A percentile compares a stretch with the other conserved stretches of the same genome.
Evolutionary conservation across 139 green algal species (phyloP).

Genomic region (Chlamydomonas sp.): DNA sequence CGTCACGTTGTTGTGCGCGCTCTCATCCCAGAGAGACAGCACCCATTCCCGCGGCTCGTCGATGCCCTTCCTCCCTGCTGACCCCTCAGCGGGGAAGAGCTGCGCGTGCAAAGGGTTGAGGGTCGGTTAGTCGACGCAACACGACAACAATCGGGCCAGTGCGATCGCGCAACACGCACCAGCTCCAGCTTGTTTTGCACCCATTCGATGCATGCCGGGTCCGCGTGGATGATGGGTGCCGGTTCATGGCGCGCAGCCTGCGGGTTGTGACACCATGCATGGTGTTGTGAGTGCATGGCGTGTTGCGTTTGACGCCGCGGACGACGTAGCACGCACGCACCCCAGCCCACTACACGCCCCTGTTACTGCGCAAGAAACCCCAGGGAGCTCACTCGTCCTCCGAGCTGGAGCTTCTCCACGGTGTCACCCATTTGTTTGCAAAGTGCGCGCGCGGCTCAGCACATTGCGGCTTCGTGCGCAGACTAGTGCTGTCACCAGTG

Average conservation of each 20-base stretch:
- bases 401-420: constrained; percentile 16
- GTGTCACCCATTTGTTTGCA: too few species aligned
- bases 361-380: neutral
- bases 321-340: too few species aligned
- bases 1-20: constrained; percentile 24
- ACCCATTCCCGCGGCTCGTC: constrained; percentile 31
- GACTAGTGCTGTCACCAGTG: too few species aligned
- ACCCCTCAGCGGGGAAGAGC: constrained; percentile 18
- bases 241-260: neutral
- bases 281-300: too few species aligned
- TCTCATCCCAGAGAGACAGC: constrained; percentile 25
- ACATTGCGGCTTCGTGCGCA: too few species aligned
- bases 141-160: neutral
- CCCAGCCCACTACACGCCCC: too few species aligned
- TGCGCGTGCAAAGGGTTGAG: constrained; percentile 4
- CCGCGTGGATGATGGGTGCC: constrained; percentile 11
- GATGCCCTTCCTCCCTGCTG: neutral
- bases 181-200: constrained; percentile 46
- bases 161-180: constrained; percentile 24
- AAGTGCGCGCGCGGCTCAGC: too few species aligned
- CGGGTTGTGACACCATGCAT: too few species aligned
- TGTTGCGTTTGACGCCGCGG: too few species aligned
- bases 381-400: neutral
- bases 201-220: constrained; percentile 42
- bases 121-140: neutral